Conservation (phyloP, 2,329 filamentous ascomycete genomes). For the Cadophora malorum region DNA sequence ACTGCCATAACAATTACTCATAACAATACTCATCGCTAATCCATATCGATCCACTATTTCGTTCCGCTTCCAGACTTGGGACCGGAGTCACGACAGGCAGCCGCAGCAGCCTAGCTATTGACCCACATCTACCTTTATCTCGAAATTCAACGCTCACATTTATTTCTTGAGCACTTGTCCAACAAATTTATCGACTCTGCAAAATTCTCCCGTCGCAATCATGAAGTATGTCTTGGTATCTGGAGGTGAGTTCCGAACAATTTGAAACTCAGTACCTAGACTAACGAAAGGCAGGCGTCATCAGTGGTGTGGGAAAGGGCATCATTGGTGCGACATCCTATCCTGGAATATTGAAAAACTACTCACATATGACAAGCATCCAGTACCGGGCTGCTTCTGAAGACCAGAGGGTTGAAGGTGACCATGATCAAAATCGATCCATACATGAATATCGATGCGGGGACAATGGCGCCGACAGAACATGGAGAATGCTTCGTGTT, state of each 20-base stretch:
- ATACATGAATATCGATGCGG: constrained; percentile 78
- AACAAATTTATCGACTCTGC: not conserved
- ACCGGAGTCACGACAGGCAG: not conserved
- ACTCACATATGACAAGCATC: constrained; percentile 57
- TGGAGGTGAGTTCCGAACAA: constrained; percentile 60
- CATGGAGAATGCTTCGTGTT: constrained; percentile 92
- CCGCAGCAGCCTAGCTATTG: not conserved
- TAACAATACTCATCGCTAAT: not conserved
- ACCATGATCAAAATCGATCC: constrained; percentile 74
- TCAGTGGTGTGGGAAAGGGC: constrained; percentile 66
- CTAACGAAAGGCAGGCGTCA: constrained; percentile 48
- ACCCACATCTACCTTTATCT: not conserved
- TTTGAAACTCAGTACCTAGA: not conserved
- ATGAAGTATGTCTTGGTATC: constrained; percentile 87
- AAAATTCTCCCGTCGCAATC: not conserved
- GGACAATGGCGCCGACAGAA: constrained; percentile 68
- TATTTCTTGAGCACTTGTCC: not conserved
- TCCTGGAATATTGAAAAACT: not conserved
- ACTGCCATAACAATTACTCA: too few species aligned
- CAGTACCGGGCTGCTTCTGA: constrained; percentile 76
- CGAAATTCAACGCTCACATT: not conserved
- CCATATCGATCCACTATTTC: not conserved
- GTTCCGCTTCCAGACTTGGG: not conserved
- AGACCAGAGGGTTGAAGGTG: constrained; percentile 81
- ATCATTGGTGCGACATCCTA: constrained; percentile 63